phyloP scores from a whole-genome alignment of 495 filamentous ascomycete species.

The Filosporella fistucella region DNA sequence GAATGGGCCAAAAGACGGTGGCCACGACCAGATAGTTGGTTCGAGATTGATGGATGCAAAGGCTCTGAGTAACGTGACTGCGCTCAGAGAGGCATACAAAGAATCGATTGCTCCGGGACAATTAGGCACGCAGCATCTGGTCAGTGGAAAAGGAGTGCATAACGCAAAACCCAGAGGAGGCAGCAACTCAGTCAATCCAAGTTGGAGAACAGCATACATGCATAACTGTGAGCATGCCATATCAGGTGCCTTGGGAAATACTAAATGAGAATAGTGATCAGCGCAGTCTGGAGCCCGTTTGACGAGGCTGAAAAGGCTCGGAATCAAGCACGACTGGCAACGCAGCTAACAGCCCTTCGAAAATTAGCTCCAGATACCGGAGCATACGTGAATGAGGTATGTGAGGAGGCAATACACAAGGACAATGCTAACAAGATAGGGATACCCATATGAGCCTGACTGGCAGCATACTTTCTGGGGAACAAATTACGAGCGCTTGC shows the following conservation, averaged over 20 bases:
- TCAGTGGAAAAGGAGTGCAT: conserved; percentile 33
- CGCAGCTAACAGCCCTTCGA: conserved; percentile 7
- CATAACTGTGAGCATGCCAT: conserved; percentile 22
- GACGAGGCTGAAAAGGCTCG: neutral
- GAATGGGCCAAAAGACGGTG: conserved; percentile 28
- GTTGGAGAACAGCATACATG: conserved; percentile 38
- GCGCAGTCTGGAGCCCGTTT: conserved; percentile 7
- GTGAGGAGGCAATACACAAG: neutral
- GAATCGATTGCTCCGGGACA: conserved; percentile 4
- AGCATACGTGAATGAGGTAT: conserved; percentile 31
- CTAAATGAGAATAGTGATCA: neutral
- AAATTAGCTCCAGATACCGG: conserved; percentile 16
- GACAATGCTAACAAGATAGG: neutral
- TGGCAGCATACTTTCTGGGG: conserved; percentile 49
- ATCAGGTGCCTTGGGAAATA: neutral
- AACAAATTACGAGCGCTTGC: conserved; percentile 39
- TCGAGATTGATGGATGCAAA: conserved; percentile 34
- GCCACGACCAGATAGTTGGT: conserved; percentile 35
- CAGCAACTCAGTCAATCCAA: conserved; percentile 33
- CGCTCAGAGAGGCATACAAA: conserved; percentile 24
- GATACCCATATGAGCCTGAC: conserved; percentile 35
- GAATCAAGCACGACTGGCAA: neutral
- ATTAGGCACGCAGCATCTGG: conserved; percentile 35
- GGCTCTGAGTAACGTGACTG: conserved; percentile 26
- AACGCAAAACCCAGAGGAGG: conserved; percentile 26